Base-by-base conservation (phyloP, 2,329 filamentous ascomycete genomes). In the Thermoascus crustaceus region DNA sequence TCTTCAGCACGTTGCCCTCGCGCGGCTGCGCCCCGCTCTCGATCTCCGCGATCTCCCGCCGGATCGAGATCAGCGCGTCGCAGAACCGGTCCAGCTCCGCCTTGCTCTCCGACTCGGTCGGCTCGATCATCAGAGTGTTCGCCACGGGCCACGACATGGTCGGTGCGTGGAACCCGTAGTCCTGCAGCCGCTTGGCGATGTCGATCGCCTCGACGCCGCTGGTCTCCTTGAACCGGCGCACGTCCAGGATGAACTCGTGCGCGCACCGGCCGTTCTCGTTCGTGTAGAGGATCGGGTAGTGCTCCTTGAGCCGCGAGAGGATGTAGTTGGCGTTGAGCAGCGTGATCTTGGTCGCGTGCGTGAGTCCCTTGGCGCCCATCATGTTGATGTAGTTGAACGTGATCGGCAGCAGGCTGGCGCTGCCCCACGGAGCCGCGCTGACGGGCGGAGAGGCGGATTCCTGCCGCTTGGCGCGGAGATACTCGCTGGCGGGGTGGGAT, bases 311-410 rank as follows among this genome's bases (percentile, higher is more conserved):
- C 37, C 84, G 82, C 33, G 84, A 80, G 53, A 94, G 82, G 56
- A 96, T 84, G 70, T 96, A 96, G 73, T 96, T 96, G 45, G 89
- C 89, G 61, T 94, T 95, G 32, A 96, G 76, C n/a, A 96, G 70
- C 2, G 86, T 91, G 49, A 93, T 80, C 67, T 91, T 85, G 37
- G 89, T 95, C 5, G 88, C 87, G 53, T 91, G 83, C 5, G 81
- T 89, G 20, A 96, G 75, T 16, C 88, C 89, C 26, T 78, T 72
- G 32, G 76, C 73, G 38, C 80, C 87, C 89, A 95, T 95, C 73
- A 94, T 81, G 58, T 85, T 83, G 63, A 94, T 91, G 64, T 95
- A 96, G 5, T 87, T 78, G 82, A 87, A 94, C 58, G 82, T 89
- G 66, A 96, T 96, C 35, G 89, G 85, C 13, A 94, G 73, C 50